Evolutionary conservation across 805 yeast species (phyloP).

Genomic region (Candida orba): DNA sequence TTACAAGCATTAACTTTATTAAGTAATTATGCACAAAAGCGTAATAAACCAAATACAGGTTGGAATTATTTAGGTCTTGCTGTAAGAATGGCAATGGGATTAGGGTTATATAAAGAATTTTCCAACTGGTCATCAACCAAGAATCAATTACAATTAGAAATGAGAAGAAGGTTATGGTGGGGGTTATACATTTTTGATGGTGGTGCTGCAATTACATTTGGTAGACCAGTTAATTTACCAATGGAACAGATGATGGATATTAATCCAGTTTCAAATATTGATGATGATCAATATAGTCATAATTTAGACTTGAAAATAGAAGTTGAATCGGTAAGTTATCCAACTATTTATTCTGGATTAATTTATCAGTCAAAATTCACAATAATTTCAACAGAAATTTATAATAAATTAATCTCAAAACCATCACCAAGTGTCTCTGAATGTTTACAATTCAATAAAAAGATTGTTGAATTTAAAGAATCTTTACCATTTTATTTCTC

Average conservation of each 20-base stretch:
- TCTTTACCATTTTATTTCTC: conserved; percentile 41
- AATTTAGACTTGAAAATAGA: conserved; percentile 13
- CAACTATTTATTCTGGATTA: conserved; percentile 53
- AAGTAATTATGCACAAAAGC: conserved; percentile 55
- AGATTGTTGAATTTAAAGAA: conserved; percentile 33
- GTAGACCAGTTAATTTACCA: conserved; percentile 55
- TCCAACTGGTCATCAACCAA: conserved; percentile 31
- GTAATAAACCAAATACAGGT: conserved; percentile 60
- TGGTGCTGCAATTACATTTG: conserved; percentile 57
- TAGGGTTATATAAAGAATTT: conserved; percentile 55
- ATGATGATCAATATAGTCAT: conserved; percentile 30
- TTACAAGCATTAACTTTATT: conserved; percentile 46
- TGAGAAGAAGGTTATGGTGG: conserved; percentile 63
- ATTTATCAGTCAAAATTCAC: conserved; percentile 49
- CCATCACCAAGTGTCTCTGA: conserved; percentile 43
- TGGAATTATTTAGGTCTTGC: conserved; percentile 64
- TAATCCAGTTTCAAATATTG: conserved; percentile 41
- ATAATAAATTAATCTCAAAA: conserved; percentile 38
- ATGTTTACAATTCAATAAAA: conserved; percentile 40
- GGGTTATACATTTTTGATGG: conserved; percentile 56
- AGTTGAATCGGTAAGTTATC: conserved; percentile 25
- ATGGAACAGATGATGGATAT: conserved; percentile 40
- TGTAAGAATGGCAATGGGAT: conserved; percentile 56
- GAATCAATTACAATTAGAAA: conserved; percentile 40
- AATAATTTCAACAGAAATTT: conserved; percentile 39